Evolutionary conservation across 192 early-diverging fungal genomes (phyloP).

Genomic region (Backusella sp.): DNA sequence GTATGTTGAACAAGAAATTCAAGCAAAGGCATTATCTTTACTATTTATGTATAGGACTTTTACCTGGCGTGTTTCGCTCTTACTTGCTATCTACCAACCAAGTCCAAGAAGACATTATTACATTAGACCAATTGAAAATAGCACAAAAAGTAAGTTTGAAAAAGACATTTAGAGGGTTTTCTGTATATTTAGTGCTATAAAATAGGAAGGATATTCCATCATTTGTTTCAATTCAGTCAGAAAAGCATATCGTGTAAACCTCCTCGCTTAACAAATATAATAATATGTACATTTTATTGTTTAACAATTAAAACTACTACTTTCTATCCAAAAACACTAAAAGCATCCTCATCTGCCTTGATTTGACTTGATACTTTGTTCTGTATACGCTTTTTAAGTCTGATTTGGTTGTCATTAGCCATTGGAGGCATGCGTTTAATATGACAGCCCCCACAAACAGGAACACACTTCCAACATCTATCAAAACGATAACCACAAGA

Average conservation of each 20-base stretch:
- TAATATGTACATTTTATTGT: not conserved
- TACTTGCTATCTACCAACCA: slow-evolving; percentile 39
- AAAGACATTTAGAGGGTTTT: too few species aligned
- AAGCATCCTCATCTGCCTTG: slow-evolving; percentile 13
- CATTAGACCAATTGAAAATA: slow-evolving; percentile 39
- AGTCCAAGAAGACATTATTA: slow-evolving; percentile 40
- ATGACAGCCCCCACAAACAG: slow-evolving; percentile 25
- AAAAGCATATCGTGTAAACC: slow-evolving; percentile 36
- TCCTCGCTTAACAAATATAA: not conserved
- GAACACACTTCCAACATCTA: slow-evolving; percentile 37
- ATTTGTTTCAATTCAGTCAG: slow-evolving; percentile 59
- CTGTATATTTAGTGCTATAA: not conserved
- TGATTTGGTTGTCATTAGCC: slow-evolving; percentile 37
- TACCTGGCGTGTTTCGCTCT: slow-evolving; percentile 46
- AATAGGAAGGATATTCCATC: slow-evolving; percentile 45
- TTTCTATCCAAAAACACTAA: slow-evolving; percentile 30
- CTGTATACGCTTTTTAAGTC: slow-evolving; percentile 19
- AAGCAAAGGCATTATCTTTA: not conserved
- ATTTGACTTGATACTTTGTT: not conserved
- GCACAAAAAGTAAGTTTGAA: slow-evolving; percentile 41
- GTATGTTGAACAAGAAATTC: not conserved
- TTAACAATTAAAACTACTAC: not conserved
- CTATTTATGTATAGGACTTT: slow-evolving; percentile 33
- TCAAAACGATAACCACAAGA: slow-evolving; percentile 34
- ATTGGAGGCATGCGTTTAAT: slow-evolving; percentile 34